Percentiles rank a stretch among this genome's conserved stretches.
These are phyloP conservation scores for Aspergillus sp. DNA, from an alignment of 2,329 filamentous ascomycete species.

Conservation along the genomic window DNA sequence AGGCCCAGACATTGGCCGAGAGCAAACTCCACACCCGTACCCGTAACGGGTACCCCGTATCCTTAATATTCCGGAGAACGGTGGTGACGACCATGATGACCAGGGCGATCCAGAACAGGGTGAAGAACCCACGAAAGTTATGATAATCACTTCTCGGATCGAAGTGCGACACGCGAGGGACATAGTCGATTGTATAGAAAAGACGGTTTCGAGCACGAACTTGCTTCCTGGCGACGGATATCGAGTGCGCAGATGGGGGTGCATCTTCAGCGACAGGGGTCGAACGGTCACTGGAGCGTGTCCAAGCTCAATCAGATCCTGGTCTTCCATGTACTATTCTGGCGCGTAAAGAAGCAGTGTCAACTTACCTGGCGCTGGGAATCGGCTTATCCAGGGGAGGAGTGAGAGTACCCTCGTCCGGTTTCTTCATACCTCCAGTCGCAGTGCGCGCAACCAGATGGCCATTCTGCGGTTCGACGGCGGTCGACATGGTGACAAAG, in stretches of 20 bases:
- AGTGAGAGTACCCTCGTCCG: constrained; percentile 17
- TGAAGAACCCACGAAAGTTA: constrained; percentile 96
- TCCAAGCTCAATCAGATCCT: too few relatives aligned
- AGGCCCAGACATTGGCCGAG: constrained; percentile 77
- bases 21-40: constrained; percentile 84
- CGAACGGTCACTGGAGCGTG: constrained; percentile 57
- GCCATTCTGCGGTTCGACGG: constrained; percentile 18
- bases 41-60: constrained; percentile 78
- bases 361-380: constrained; percentile 29
- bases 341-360: too few relatives aligned
- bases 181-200: constrained; percentile 89
- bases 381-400: constrained; percentile 22
- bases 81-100: constrained; percentile 95
- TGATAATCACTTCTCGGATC: constrained; percentile 85
- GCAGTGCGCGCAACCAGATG: constrained; percentile 24
- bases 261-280: constrained; percentile 83
- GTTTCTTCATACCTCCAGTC: constrained; percentile 16
- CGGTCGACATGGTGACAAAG: constrained; percentile 22
- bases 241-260: constrained; percentile 79
- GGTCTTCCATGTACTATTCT: not conserved
- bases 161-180: constrained; percentile 86
- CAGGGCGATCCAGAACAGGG: constrained; percentile 93
- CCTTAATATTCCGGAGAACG: constrained; percentile 86
- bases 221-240: constrained; percentile 76
- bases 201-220: constrained; percentile 72